A percentile compares a stretch with the other conserved stretches of the same genome.
Conservation (phyloP, 345 rosid species). For the Psidium guajava region DNA sequence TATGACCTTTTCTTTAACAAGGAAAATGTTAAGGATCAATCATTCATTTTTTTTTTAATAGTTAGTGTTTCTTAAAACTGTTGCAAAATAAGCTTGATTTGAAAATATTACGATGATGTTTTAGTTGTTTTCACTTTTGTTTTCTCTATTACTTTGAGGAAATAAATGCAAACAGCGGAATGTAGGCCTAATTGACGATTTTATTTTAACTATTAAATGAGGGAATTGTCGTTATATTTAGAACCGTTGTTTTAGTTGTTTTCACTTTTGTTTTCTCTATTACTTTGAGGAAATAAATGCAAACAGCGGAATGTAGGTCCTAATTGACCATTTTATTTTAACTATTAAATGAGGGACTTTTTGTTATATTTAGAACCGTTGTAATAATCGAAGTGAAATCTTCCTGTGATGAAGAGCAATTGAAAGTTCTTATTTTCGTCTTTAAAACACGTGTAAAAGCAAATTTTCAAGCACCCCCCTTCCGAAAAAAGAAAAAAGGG, state of each 20-base stretch:
- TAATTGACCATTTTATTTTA: not conserved
- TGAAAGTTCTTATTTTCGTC: not conserved
- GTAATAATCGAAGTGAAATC: not conserved
- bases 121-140: not conserved
- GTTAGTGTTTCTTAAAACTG: not conserved
- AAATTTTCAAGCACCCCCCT: not conserved
- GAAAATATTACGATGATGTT: not conserved
- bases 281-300: not conserved
- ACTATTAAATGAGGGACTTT: not conserved
- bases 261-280: not conserved
- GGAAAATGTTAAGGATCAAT: not conserved
- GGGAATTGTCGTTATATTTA: not conserved
- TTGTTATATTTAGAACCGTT: not conserved
- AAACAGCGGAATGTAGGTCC: not conserved
- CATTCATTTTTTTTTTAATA: not conserved
- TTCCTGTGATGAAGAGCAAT: not conserved
- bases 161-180: not conserved
- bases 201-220: not conserved
- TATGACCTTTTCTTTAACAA: not conserved
- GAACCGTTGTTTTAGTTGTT: not conserved
- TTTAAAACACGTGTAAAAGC: not conserved
- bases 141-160: not conserved
- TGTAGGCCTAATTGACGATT: not conserved
- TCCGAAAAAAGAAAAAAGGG: not conserved
- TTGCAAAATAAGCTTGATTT: not conserved